Evolutionary conservation across 495 filamentous ascomycete species (phyloP).

Genomic region (Neurospora sp.): DNA sequence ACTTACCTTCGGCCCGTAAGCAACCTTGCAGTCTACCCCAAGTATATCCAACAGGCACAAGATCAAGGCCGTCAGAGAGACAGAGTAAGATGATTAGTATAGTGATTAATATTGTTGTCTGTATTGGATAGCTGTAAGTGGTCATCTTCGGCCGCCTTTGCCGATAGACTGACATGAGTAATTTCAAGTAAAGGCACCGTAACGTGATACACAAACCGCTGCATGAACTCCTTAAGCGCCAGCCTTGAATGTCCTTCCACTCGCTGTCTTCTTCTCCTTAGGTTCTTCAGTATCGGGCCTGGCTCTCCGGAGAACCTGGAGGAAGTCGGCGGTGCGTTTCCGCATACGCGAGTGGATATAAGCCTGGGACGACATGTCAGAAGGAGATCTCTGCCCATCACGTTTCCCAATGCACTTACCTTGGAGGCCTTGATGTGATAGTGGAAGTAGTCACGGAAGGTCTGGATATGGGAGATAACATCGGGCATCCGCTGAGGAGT

Average conservation of each 20-base stretch:
- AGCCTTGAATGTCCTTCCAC: slow-evolving; percentile 81
- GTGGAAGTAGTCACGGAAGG: slow-evolving; percentile 99
- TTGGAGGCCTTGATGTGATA: slow-evolving; percentile 99
- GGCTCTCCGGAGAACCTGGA: slow-evolving; percentile 90
- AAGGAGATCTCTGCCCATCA: background rate
- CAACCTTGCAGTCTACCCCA: background rate
- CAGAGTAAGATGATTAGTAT: background rate
- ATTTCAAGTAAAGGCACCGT: background rate
- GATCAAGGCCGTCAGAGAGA: background rate
- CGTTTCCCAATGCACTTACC: slow-evolving; percentile 4
- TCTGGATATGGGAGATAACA: slow-evolving; percentile 97
- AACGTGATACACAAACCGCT: background rate
- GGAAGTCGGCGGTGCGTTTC: slow-evolving; percentile 90
- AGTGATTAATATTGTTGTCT: background rate
- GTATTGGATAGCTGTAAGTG: background rate
- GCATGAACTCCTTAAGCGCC: slow-evolving; percentile 9
- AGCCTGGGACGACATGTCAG: slow-evolving; percentile 41
- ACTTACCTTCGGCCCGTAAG: background rate
- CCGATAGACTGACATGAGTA: background rate
- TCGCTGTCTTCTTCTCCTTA: slow-evolving; percentile 96
- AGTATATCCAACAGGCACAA: background rate
- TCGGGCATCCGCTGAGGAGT: slow-evolving; percentile 82
- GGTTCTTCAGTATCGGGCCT: slow-evolving; percentile 82
- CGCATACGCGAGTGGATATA: slow-evolving; percentile 99
- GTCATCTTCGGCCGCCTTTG: background rate